Evolutionary conservation across 345 rosid genomes (phyloP), one percentile per base, ranked within the genome.

Genomic region (Salix caprea): DNA sequence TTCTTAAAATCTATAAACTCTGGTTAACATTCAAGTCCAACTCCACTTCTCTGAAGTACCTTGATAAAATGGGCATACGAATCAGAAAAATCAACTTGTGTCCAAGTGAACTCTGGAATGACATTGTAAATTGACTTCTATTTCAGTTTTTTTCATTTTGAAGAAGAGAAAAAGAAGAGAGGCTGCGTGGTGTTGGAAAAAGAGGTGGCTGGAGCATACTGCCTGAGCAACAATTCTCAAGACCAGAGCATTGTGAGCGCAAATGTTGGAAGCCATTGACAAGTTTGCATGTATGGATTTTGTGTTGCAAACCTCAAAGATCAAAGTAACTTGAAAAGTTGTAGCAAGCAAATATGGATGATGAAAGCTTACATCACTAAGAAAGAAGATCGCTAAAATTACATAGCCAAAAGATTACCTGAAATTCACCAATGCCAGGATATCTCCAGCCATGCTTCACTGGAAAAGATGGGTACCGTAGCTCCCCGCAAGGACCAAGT

Each of bases 361-460:
- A 40, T 2, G 65, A 26, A 72, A 69, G 66, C 65, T 71, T 32
- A 64, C 18, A 60, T 48, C 52, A 71, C 56, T 70, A n/a, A 66
- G 19, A 62, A 69, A 78, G 34, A 69, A 19, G 67, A 65, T 60
- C 23, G 34, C 40, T 65, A 56, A 77, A 40, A 73, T 46, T 37
- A 65, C 19, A 74, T 73, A 39, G 23, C 61, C 21, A 19, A 74
- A 30, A 77, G 15, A 56, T 66, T 84, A 96, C 99, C 98, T 93
- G 98, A 79, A 96, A 93, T 90, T 92, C 96, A 78, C 99, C 99
- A 80, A 93, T 88, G 60, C 99, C 99, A 74, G 99, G 98, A 85
- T 92, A 93, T 80, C 96, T 90, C 99, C 99, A 96, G 70, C 99
- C 99, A 81, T 93, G 96, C 87, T 96, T 93, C 64, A 92, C 94